Evolutionary conservation across 345 rosid species (phyloP), one percentile per base, ranked within the genome.

Genomic region (Salix viminalis): DNA sequence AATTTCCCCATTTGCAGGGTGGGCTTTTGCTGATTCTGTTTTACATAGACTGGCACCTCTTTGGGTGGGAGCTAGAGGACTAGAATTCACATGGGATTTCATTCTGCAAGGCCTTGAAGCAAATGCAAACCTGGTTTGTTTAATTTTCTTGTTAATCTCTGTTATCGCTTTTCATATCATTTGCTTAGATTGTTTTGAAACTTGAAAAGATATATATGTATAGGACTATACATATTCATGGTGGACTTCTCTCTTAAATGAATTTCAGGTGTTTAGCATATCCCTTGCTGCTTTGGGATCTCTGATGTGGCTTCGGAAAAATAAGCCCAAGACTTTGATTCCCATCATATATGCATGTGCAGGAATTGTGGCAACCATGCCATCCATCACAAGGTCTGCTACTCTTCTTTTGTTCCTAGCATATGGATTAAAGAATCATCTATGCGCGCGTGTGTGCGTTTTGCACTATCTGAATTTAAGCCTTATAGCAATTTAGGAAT

Each of bases 1-100:
- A 11, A 62, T 67, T 72, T 69, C 64, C 41, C 10, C 70, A 52
- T 77, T 87, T 77, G 71, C 84, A 95, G 97, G 97, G 44, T 95
- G 99, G 99, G 99, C 99, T 50, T 95, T 95, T 14, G 97, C 99
- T 37, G 99, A 95, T 89, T 89, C 99, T 72, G 91, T 95, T 67
- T 85, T 95, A 46, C 99, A 95, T 82, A 90, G 93, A 83, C 85
- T 93, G 82, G 99, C 98, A 71, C 97, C 97, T 41, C 97, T 95
- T 30, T 93, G 98, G 99, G 97, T 91, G 46, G 98, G 98, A 71
- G 97, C 98, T 65, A 86, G 98, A 83, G 99, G 98, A 65, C 87
- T 91, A 69, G 98, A 95, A 81, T 93, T 95, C 81, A 96, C 98
- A 36, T 91, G 99, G 98, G 97, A 91, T 39, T 93, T 86, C 79